Percentiles rank a stretch among this genome's conserved stretches.
Evolutionary conservation across 2,329 filamentous ascomycete species (phyloP).

Genomic region (Ceratocystis cubensis): DNA sequence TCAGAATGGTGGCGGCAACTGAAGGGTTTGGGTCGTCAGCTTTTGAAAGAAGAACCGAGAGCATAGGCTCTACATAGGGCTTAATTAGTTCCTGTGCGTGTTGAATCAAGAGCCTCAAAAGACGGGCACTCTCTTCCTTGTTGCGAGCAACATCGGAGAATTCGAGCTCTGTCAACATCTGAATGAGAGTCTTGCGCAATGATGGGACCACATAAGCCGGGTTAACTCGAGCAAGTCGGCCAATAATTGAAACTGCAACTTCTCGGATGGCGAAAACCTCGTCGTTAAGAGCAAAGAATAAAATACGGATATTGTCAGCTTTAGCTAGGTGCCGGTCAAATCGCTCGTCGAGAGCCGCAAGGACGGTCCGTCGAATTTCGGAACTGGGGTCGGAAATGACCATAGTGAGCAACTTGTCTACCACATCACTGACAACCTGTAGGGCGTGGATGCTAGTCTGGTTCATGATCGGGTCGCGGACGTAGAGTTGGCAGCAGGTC

Average conservation of each 20-base stretch:
- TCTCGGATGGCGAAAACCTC: slow-evolving; percentile 87
- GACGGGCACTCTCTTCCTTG: slow-evolving; percentile 90
- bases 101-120: slow-evolving; percentile 83
- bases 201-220: slow-evolving; percentile 97
- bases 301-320: slow-evolving; percentile 87
- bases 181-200: slow-evolving; percentile 84
- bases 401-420: slow-evolving; percentile 89
- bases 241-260: slow-evolving; percentile 91
- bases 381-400: slow-evolving; percentile 85
- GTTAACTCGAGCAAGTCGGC: slow-evolving; percentile 78
- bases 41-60: slow-evolving; percentile 86
- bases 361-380: slow-evolving; percentile 76
- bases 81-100: slow-evolving; percentile 89
- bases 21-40: slow-evolving; percentile 72
- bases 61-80: slow-evolving; percentile 94
- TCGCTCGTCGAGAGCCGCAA: slow-evolving; percentile 77
- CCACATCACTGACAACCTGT: slow-evolving; percentile 93
- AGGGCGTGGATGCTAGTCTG: slow-evolving; percentile 96
- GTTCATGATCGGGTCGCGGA: slow-evolving; percentile 92
- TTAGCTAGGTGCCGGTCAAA: slow-evolving; percentile 97
- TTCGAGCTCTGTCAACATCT: slow-evolving; percentile 89
- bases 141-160: slow-evolving; percentile 89
- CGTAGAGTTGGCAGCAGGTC: slow-evolving; percentile 95
- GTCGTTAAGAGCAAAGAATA: slow-evolving; percentile 93
- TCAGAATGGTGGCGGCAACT: slow-evolving; percentile 87